These are phyloP conservation scores for Trichoderma lentiforme DNA, from an alignment of 2,329 filamentous ascomycete genomes.

Conservation along the genomic window DNA sequence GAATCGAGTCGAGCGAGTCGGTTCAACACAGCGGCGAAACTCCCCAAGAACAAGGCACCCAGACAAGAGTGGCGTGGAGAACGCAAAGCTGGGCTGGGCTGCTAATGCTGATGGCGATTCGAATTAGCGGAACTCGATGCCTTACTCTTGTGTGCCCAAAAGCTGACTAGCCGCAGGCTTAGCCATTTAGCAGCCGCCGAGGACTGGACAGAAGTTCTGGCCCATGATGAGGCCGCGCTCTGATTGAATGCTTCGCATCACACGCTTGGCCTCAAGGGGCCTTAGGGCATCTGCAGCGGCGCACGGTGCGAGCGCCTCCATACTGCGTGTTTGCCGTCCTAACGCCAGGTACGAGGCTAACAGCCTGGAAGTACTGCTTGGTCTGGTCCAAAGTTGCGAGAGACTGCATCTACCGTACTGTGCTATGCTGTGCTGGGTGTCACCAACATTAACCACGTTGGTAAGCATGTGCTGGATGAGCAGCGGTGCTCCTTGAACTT, in stretches of 20 bases:
- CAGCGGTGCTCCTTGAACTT: background rate
- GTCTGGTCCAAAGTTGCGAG: background rate
- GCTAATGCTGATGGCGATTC: conserved; percentile 1
- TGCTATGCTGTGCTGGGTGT: background rate
- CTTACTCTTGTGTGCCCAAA: background rate
- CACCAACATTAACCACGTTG: background rate
- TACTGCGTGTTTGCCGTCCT: background rate
- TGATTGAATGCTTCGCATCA: conserved; percentile 7
- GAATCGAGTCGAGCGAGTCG: background rate
- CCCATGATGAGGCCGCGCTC: background rate
- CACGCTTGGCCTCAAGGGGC: background rate
- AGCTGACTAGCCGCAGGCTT: conserved; percentile 12
- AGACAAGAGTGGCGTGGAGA: background rate
- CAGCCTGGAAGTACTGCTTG: background rate
- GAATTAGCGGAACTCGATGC: conserved; percentile 4
- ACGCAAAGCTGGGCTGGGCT: background rate
- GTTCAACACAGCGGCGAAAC: background rate
- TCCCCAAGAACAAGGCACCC: background rate
- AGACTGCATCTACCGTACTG: background rate
- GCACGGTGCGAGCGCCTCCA: conserved; percentile 12
- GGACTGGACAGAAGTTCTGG: conserved; percentile 11
- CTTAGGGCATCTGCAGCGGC: conserved; percentile 8
- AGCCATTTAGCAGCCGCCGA: conserved; percentile 11
- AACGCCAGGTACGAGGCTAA: conserved; percentile 2
- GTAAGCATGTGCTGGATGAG: background rate